Conservation (phyloP, 176 grass and related monocot species). For the Dendrocalamus sinicus region DNA sequence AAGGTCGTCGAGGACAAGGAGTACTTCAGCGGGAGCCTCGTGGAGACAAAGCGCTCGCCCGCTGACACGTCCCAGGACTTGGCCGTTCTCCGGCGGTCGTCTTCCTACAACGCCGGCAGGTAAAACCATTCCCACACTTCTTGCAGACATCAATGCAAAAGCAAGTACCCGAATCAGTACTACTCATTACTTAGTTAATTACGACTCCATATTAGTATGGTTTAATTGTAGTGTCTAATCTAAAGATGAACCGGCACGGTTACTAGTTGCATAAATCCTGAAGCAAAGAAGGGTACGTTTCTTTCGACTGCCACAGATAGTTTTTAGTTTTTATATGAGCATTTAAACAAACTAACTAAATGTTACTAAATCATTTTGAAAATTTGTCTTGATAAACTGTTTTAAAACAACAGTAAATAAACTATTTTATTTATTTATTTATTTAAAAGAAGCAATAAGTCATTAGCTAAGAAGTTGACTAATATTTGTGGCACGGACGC, state of each 20-base stretch:
- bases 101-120: slow-evolving; percentile 82
- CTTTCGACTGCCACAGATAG: accelerated
- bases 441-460: no score
- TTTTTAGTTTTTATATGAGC: no score
- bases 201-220: not conserved
- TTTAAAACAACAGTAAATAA: no score
- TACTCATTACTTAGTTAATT: not conserved
- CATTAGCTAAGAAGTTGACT: no score
- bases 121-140: slow-evolving; percentile 22
- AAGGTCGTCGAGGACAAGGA: slow-evolving; percentile 71
- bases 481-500: not conserved
- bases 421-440: no score
- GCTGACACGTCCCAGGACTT: slow-evolving; percentile 34
- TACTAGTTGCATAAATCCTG: no score
- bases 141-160: not conserved
- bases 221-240: not conserved
- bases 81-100: slow-evolving; percentile 64
- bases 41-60: slow-evolving; percentile 58
- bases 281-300: no score
- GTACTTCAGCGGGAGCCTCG: slow-evolving; percentile 79
- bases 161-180: not conserved
- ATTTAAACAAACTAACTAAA: accelerated
- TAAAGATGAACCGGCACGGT: slow-evolving; percentile 21
- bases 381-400: accelerated
- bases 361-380: accelerated